phyloP scores from a whole-genome alignment of 192 early-diverging fungal genomes.

The Coemansia sp. region DNA sequence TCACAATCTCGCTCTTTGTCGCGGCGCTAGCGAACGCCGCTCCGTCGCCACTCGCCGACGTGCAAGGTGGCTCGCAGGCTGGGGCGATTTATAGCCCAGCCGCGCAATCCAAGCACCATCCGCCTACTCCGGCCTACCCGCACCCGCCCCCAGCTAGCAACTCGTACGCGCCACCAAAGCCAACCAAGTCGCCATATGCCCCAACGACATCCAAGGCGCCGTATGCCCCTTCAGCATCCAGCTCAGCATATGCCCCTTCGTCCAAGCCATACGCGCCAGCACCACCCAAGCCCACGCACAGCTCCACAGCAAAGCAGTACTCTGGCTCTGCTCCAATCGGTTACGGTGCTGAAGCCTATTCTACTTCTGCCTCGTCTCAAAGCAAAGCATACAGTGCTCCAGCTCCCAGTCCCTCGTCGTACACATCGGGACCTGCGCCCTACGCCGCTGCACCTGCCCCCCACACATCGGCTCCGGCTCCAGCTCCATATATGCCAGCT shows the following conservation, averaged over 20 bases:
- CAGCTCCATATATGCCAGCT: not conserved
- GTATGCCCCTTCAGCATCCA: not conserved
- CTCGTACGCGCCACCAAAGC: not conserved
- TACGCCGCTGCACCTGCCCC: too few species aligned
- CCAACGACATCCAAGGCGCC: not conserved
- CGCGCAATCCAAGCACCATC: not conserved
- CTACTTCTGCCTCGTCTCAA: too few species aligned
- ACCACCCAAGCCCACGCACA: not conserved
- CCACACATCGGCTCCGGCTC: too few species aligned
- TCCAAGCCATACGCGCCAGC: not conserved
- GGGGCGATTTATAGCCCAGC: not conserved
- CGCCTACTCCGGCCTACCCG: not conserved
- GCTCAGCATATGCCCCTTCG: not conserved
- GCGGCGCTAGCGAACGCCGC: slow-evolving; percentile 17
- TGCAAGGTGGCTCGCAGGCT: not conserved
- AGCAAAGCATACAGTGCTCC: too few species aligned
- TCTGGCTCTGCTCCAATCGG: slow-evolving; percentile 8
- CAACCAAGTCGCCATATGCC: not conserved
- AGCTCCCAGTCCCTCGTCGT: too few species aligned
- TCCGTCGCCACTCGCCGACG: not conserved
- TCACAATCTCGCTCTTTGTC: slow-evolving; percentile 33
- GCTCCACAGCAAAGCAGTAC: not conserved
- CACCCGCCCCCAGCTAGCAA: not conserved
- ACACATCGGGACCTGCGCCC: too few species aligned
- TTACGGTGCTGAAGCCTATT: too few species aligned